Evolutionary conservation across 164 flowering plant species (phyloP).

Genomic region (Sedum album): DNA sequence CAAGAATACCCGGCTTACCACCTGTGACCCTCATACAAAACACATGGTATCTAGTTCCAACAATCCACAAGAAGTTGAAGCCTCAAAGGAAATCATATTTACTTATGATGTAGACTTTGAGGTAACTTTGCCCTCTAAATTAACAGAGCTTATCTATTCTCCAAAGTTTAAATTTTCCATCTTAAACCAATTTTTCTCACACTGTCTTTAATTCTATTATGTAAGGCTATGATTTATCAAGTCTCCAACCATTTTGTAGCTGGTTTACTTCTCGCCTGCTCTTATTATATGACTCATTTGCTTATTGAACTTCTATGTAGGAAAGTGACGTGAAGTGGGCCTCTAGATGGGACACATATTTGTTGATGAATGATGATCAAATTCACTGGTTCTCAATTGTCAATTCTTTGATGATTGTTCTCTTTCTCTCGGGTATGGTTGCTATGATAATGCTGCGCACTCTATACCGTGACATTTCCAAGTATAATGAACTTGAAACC

Average conservation of each 20-base stretch:
- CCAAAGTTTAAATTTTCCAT: too few species aligned
- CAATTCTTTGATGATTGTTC: conserved; percentile 12
- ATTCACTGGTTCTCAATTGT: conserved; percentile 11
- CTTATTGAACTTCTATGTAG: neutral
- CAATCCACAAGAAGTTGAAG: too few species aligned
- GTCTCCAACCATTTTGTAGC: neutral
- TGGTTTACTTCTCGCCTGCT: neutral
- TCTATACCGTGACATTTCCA: conserved; percentile 10
- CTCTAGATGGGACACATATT: conserved; percentile 9
- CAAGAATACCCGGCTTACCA: conserved; percentile 5
- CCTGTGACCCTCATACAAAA: conserved; percentile 6
- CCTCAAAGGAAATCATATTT: too few species aligned
- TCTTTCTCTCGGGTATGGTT: conserved; percentile 9
- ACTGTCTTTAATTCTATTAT: neutral
- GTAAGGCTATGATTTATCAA: neutral
- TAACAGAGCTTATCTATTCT: neutral
- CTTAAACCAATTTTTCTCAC: neutral
- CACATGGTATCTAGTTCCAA: conserved; percentile 9
- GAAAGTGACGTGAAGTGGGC: conserved; percentile 13
- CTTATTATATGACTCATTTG: neutral
- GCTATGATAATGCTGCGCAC: conserved; percentile 11
- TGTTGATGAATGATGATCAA: conserved; percentile 11
- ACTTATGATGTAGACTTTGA: too few species aligned
- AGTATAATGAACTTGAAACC: conserved; percentile 11
- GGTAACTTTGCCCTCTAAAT: neutral